These are phyloP conservation scores for Aspergillus chevalieri DNA, from an alignment of 2,329 filamentous ascomycete species.

Conservation along the genomic window DNA sequence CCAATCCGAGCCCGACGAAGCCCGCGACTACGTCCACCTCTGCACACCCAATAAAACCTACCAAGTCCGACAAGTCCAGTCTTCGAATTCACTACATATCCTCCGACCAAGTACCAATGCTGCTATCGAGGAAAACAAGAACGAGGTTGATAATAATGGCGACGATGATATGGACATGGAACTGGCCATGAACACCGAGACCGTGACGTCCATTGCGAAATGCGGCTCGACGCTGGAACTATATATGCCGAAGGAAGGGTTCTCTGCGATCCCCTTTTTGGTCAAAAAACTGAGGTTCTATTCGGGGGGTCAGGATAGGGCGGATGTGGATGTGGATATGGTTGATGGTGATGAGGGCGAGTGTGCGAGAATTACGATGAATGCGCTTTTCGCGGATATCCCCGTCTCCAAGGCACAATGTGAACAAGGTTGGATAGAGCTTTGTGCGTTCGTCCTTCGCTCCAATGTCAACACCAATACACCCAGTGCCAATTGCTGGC, in stretches of 20 bases:
- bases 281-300: conserved; percentile 25
- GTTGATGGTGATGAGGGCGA: conserved; percentile 21
- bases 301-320: conserved; percentile 16
- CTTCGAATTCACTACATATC: conserved; percentile 58
- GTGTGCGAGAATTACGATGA: conserved; percentile 23
- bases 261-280: conserved; percentile 26
- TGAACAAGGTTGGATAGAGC: conserved; percentile 43
- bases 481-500: conserved; percentile 28
- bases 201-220: conserved; percentile 38
- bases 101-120: conserved; percentile 35
- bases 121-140: conserved; percentile 12
- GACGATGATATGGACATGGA: conserved; percentile 2
- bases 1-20: conserved; percentile 10
- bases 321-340: conserved; percentile 13
- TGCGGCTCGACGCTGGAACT: conserved; percentile 43
- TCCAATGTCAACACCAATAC: conserved; percentile 3
- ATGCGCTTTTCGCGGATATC: conserved; percentile 43
- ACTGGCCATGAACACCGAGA: not conserved
- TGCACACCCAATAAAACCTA: conserved; percentile 55
- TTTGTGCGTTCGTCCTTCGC: conserved; percentile 49
- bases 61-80: conserved; percentile 58
- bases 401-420: conserved; percentile 50
- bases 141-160: conserved; percentile 20
- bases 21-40: conserved; percentile 47
- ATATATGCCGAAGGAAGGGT: conserved; percentile 26